Percentiles rank a stretch among this genome's conserved stretches.
These are phyloP conservation scores for Acer campestre DNA, from an alignment of 345 rosid genomes.

Conservation along the genomic window DNA sequence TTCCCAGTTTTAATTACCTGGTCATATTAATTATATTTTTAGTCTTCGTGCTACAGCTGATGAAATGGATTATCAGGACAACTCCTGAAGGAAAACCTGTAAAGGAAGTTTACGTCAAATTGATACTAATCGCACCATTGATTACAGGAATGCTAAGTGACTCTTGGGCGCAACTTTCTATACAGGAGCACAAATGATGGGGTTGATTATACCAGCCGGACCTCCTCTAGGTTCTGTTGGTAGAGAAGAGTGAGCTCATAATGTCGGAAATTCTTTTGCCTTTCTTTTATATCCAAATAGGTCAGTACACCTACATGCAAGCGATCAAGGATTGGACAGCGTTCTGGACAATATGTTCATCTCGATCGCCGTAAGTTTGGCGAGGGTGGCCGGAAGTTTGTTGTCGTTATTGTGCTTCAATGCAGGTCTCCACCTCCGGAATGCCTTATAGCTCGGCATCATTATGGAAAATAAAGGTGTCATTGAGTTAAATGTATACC, in stretches of 20 bases:
- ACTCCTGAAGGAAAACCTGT: conserved; percentile 32
- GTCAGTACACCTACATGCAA: conserved; percentile 2
- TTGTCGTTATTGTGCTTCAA: conserved; percentile 4
- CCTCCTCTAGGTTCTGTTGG: conserved; percentile 33
- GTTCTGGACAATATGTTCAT: background rate
- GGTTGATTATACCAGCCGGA: conserved; percentile 31
- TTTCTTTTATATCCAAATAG: conserved; percentile 17
- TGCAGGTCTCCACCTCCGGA: conserved; percentile 3
- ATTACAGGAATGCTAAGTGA: conserved; percentile 13
- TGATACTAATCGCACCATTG: conserved; percentile 10
- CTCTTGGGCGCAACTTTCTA: background rate
- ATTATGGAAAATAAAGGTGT: conserved; percentile 30
- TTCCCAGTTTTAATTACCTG: background rate
- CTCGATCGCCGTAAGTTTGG: background rate
- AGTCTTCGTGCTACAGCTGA: background rate
- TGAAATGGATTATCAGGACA: conserved; percentile 1
- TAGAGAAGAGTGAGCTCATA: conserved; percentile 28
- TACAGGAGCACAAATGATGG: conserved; percentile 19
- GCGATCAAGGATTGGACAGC: background rate
- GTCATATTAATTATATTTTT: conserved; percentile 11
- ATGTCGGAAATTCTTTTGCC: conserved; percentile 30
- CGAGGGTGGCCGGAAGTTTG: conserved; percentile 19
- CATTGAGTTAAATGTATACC: background rate
- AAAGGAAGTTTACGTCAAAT: background rate
- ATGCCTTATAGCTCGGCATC: conserved; percentile 24